These are phyloP conservation scores for Paraphaeosphaeria sporulosa DNA, from an alignment of 2,329 filamentous ascomycete genomes.

Conservation along the genomic window DNA sequence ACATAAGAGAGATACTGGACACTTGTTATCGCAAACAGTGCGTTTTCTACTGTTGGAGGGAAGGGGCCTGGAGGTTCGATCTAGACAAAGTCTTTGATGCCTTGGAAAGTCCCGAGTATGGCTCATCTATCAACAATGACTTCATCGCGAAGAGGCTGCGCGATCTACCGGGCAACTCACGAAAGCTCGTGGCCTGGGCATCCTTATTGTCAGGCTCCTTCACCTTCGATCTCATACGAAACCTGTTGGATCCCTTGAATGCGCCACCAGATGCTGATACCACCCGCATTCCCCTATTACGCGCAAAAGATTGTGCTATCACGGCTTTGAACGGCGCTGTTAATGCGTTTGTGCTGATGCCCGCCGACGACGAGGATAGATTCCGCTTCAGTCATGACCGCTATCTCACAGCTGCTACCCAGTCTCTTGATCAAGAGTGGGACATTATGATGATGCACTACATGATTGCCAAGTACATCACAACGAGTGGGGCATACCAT, in stretches of 20 bases:
- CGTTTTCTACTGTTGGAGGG: constrained; percentile 89
- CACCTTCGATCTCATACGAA: constrained; percentile 81
- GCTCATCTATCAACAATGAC: constrained; percentile 79
- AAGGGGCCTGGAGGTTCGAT: constrained; percentile 80
- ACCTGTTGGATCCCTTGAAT: constrained; percentile 76
- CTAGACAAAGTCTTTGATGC: constrained; percentile 86
- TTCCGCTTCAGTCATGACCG: constrained; percentile 90
- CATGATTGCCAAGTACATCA: constrained; percentile 80
- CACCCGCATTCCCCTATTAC: constrained; percentile 56
- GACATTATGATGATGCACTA: constrained; percentile 75
- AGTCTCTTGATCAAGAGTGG: constrained; percentile 67
- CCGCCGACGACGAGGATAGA: constrained; percentile 82
- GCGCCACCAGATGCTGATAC: constrained; percentile 44
- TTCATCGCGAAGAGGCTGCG: constrained; percentile 81
- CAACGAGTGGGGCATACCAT: constrained; percentile 68
- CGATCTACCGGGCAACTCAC: constrained; percentile 76
- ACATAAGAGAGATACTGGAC: constrained; percentile 88
- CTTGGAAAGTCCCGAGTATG: constrained; percentile 80
- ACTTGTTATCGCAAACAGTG: constrained; percentile 86
- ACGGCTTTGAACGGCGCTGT: constrained; percentile 83
- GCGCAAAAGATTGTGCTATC: constrained; percentile 73
- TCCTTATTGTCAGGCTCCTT: constrained; percentile 83
- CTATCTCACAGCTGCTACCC: constrained; percentile 76
- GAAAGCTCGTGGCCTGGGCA: constrained; percentile 85
- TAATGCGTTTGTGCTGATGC: constrained; percentile 79